phyloP scores from a whole-genome alignment of 805 yeast species.

The Candida palmyrensis region DNA sequence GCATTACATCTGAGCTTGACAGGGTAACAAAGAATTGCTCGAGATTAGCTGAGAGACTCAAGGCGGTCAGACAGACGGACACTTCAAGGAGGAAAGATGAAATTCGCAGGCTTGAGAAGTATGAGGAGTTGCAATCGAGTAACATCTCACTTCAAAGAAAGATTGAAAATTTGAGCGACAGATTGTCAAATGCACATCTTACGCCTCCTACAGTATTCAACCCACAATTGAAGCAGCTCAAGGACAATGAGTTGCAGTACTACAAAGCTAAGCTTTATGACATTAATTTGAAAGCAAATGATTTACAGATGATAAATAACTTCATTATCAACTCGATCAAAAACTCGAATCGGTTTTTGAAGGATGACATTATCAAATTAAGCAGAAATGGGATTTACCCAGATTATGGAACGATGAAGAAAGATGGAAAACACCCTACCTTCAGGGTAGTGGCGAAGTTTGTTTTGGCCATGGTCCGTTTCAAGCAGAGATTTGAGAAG shows the following conservation, averaged over 20 bases:
- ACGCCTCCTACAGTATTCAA: conserved; percentile 17
- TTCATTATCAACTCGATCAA: conserved; percentile 24
- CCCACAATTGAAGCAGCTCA: conserved; percentile 4
- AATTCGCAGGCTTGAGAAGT: conserved; percentile 4
- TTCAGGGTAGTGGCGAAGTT: conserved; percentile 30
- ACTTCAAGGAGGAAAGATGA: conserved; percentile 6
- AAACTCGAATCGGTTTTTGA: conserved; percentile 20
- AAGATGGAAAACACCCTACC: conserved; percentile 15
- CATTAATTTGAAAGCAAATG: conserved; percentile 28
- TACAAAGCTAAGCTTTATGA: conserved; percentile 46
- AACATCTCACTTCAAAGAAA: conserved; percentile 20
- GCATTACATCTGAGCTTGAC: conserved; percentile 25
- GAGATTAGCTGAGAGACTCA: conserved; percentile 23
- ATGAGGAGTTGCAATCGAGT: conserved; percentile 12
- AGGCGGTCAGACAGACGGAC: conserved; percentile 13
- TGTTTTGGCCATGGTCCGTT: conserved; percentile 32
- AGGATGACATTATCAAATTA: conserved; percentile 23
- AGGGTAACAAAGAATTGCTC: conserved; percentile 24
- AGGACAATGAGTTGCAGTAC: conserved; percentile 38
- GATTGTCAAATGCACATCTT: conserved; percentile 19
- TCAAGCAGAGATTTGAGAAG: conserved; percentile 24
- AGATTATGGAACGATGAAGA: conserved; percentile 15
- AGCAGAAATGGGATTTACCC: conserved; percentile 31
- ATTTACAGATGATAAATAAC: conserved; percentile 29
- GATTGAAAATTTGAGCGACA: conserved; percentile 22